Base-by-base conservation (phyloP, 2,329 filamentous ascomycete genomes). In the Neocucurbitaria cava region DNA sequence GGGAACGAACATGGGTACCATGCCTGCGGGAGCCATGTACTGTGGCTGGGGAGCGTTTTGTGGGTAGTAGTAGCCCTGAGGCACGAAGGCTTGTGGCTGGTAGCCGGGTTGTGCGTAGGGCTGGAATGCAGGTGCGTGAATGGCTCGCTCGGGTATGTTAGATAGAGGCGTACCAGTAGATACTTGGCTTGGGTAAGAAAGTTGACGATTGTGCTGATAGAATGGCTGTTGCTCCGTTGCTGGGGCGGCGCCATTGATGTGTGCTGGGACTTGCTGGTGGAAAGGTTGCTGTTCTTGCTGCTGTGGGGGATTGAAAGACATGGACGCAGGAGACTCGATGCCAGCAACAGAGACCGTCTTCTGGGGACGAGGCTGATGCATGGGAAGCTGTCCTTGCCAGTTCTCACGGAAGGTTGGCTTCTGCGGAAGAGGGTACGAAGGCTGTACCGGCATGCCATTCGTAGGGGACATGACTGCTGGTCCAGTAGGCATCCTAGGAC, bases 341-440 rank as follows among this genome's bases (percentile, higher is more conserved):
- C 92, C 92, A 52, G 92, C 91, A 54, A 98, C 87, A 9, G 93
- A 97, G 28, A 98, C 91, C 5, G 92, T 84, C 81, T 98, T 98
- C 75, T 98, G 93, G 8, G 95, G 94, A 47, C 91, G 89, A 52
- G 95, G 95, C 73, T 98, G 95, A 73, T 98, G 91, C 87, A 98
- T 96, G 0, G 92, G 85, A 17, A 87, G 83, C 38, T 83, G 82
- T 17, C 79, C 80, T 40, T 83, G 82, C 64, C 85, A 86, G 62
- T 84, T 86, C 71, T 87, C 86, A 46, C 83, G 82, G 71, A 81
- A 85, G 1, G 81, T 75, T 8, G 83, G 83, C 59, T 83, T 82
- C 60, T 83, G 82, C 23, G 83, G 81, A 43, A 82, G 77, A 40
- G 81, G 79, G 56, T 82, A 84, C 36, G 77, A 85, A 31, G 58